A percentile compares a stretch with the other conserved stretches of the same genome.
These are phyloP conservation scores for Phytophthora ohioensis DNA, from an alignment of 352 stramenopile species.

Conservation along the genomic window DNA sequence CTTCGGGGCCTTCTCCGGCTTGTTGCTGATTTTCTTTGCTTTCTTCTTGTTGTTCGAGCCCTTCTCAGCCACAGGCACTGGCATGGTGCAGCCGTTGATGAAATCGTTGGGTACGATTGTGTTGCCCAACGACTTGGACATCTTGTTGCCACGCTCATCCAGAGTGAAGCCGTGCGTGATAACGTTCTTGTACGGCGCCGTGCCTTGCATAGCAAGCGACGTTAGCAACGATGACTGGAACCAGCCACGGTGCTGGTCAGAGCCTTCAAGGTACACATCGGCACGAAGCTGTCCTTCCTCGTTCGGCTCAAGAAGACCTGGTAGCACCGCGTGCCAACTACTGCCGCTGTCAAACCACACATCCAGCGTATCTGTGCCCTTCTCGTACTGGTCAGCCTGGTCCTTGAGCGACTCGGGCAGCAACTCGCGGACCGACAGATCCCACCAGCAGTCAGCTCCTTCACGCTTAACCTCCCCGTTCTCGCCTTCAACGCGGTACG, in stretches of 20 bases:
- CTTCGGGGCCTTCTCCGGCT: conserved; percentile 75
- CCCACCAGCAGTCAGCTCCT: conserved; percentile 97
- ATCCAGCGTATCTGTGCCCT: conserved; percentile 98
- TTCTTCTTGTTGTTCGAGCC: conserved; percentile 66
- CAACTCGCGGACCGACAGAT: conserved; percentile 81
- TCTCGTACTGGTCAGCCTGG: conserved; percentile 91
- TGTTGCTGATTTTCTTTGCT: conserved; percentile 75
- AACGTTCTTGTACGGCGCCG: conserved; percentile 95
- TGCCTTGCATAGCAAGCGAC: conserved; percentile 82
- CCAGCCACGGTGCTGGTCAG: conserved; percentile 98
- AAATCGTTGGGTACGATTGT: conserved; percentile 95
- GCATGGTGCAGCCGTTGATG: conserved; percentile 91
- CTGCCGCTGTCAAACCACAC: conserved; percentile 99
- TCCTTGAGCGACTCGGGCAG: conserved; percentile 65
- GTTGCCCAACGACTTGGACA: conserved; percentile 99
- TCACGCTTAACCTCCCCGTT: conserved; percentile 64
- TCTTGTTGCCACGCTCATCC: conserved; percentile 99
- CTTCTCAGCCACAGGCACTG: conserved; percentile 29
- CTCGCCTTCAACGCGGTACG: conserved; percentile 45
- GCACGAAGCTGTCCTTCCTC: conserved; percentile 83
- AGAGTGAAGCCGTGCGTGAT: conserved; percentile 99
- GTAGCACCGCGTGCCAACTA: conserved; percentile 76
- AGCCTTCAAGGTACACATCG: conserved; percentile 98
- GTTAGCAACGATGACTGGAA: conserved; percentile 99
- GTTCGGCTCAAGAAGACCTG: conserved; percentile 41